Evolutionary conservation across 495 filamentous ascomycete genomes (phyloP).

Genomic region (Neurospora sp.): DNA sequence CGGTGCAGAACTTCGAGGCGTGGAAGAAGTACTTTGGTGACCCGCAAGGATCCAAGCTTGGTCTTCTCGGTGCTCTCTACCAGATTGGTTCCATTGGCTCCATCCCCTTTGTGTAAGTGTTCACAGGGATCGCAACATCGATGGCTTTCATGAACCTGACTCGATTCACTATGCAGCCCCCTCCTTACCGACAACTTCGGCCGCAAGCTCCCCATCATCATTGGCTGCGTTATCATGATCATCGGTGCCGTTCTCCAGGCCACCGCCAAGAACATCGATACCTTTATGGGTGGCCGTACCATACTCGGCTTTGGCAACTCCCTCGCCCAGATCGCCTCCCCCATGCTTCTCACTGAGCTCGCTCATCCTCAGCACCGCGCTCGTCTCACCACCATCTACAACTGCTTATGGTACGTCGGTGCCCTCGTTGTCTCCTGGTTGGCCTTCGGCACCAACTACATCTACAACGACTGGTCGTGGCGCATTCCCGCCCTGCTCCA

Average conservation of each 20-base stretch:
- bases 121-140: not conserved
- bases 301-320: constrained; percentile 51
- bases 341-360: constrained; percentile 55
- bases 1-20: constrained; percentile 40
- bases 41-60: constrained; percentile 43
- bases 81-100: constrained; percentile 55
- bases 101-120: constrained; percentile 51
- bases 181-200: constrained; percentile 52
- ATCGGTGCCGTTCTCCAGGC: constrained; percentile 49
- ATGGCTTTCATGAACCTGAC: constrained; percentile 11
- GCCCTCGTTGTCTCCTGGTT: constrained; percentile 44
- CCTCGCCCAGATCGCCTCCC: constrained; percentile 50
- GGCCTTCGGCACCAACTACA: constrained; percentile 39
- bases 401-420: constrained; percentile 53
- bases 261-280: constrained; percentile 34
- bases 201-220: constrained; percentile 49
- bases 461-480: constrained; percentile 44
- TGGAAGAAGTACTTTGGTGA: constrained; percentile 43
- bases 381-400: constrained; percentile 55
- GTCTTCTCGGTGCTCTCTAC: constrained; percentile 59
- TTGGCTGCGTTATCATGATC: constrained; percentile 56
- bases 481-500: constrained; percentile 46
- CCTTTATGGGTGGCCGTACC: constrained; percentile 34
- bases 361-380: constrained; percentile 58
- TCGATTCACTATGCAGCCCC: constrained; percentile 29